Percentiles rank a stretch among this genome's conserved stretches.
These are phyloP conservation scores for Tricholoma matsutake DNA, from an alignment of 768 basidiomycete genomes.

Conservation along the genomic window DNA sequence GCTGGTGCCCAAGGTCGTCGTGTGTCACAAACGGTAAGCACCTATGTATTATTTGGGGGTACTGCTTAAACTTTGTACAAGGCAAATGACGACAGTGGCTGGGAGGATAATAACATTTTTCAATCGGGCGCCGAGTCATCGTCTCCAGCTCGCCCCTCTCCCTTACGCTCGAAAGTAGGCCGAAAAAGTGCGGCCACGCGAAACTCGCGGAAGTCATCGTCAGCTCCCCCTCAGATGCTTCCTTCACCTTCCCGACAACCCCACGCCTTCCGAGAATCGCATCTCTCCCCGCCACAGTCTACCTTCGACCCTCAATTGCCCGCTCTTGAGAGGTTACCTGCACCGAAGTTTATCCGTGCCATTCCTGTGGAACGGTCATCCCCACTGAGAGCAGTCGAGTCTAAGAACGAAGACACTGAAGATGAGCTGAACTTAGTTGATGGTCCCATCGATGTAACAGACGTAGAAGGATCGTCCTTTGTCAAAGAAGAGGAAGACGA, in stretches of 20 bases:
- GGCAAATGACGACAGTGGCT: slow-evolving; percentile 67
- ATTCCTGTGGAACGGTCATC: not conserved
- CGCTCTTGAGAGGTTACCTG: slow-evolving; percentile 19
- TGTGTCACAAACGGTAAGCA: slow-evolving; percentile 44
- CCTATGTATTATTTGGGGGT: slow-evolving; percentile 6
- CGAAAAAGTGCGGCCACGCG: slow-evolving; percentile 39
- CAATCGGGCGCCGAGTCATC: slow-evolving; percentile 90
- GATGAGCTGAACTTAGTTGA: slow-evolving; percentile 23
- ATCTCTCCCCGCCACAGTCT: slow-evolving; percentile 48
- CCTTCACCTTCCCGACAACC: slow-evolving; percentile 39
- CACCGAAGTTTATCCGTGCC: slow-evolving; percentile 7
- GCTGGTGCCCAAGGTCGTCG: slow-evolving; percentile 54
- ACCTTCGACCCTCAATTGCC: slow-evolving; percentile 56
- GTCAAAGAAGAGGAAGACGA: slow-evolving; percentile 11
- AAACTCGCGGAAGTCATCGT: slow-evolving; percentile 67
- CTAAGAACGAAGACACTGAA: slow-evolving; percentile 22
- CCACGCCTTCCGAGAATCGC: slow-evolving; percentile 22
- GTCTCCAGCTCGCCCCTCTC: slow-evolving; percentile 67
- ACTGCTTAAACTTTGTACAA: slow-evolving; percentile 5
- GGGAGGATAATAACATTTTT: slow-evolving; percentile 90
- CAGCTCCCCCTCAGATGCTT: slow-evolving; percentile 60
- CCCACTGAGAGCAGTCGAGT: slow-evolving; percentile 11
- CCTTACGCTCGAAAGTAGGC: slow-evolving; percentile 40
- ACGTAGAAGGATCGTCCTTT: slow-evolving; percentile 4
- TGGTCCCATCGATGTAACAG: slow-evolving; percentile 1